A percentile compares a stretch with the other conserved stretches of the same genome.
These are phyloP conservation scores for Jasminum sambac DNA, from an alignment of 257 asterid genomes.

Conservation along the genomic window DNA sequence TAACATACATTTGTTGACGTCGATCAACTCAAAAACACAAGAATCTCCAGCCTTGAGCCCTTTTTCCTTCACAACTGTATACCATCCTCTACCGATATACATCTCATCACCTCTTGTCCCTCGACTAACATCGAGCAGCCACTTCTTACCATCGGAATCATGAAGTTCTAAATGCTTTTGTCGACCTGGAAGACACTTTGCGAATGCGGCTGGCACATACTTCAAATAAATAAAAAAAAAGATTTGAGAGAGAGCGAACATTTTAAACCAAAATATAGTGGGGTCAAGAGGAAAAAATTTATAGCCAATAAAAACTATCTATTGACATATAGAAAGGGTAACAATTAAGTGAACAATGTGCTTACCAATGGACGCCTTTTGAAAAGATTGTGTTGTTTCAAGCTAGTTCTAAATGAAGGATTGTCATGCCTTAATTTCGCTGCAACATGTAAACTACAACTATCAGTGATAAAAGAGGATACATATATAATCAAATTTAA, in stretches of 20 bases:
- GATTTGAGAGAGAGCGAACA: neutral
- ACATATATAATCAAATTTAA: neutral
- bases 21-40: constrained; percentile 25
- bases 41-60: constrained; percentile 19
- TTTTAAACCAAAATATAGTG: neutral
- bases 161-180: neutral
- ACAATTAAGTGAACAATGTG: too few species aligned
- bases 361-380: constrained; percentile 8
- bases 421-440: neutral
- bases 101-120: too few species aligned
- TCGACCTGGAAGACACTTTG: neutral
- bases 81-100: neutral
- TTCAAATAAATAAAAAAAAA: neutral
- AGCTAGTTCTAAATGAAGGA: constrained; percentile 3
- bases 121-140: neutral
- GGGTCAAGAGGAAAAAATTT: neutral
- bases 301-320: too few species aligned
- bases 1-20: too few species aligned
- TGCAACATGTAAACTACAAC: neutral
- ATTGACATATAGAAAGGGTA: too few species aligned
- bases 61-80: neutral
- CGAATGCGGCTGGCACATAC: neutral
- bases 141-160: neutral
- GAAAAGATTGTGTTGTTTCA: neutral
- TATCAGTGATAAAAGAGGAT: neutral